Evolutionary conservation across 1,284 basidiomycete species (phyloP).

Genomic region (Ceratobasidium sp.): DNA sequence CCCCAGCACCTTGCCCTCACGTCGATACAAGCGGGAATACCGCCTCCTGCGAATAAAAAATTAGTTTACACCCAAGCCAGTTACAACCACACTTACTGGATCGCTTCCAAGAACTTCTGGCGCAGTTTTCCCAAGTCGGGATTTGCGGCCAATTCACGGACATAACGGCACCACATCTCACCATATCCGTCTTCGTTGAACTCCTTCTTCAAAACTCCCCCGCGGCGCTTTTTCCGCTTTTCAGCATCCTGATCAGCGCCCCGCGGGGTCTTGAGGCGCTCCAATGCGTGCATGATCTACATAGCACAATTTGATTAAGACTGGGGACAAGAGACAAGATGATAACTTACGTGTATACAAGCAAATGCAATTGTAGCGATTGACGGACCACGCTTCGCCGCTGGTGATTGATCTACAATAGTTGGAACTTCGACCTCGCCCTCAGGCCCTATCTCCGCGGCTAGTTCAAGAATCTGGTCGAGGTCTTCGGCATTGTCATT

Average conservation of each 20-base stretch:
- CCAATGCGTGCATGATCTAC: slow-evolving; percentile 1
- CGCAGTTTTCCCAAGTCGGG: not conserved
- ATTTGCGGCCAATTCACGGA: slow-evolving; percentile 4
- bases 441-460: not conserved
- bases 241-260: not conserved
- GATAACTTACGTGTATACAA: not conserved
- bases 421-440: not conserved
- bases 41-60: not conserved
- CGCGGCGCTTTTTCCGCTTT: not conserved
- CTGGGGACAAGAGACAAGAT: not conserved
- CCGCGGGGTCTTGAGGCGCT: not conserved
- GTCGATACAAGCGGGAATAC: not conserved
- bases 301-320: not conserved
- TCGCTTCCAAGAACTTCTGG: not conserved
- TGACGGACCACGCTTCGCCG: slow-evolving; percentile 3
- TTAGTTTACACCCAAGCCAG: not conserved
- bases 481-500: not conserved
- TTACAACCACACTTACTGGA: not conserved
- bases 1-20: not conserved
- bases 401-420: not conserved
- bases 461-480: not conserved
- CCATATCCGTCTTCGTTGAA: not conserved
- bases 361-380: slow-evolving; percentile 15
- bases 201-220: not conserved
- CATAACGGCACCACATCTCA: not conserved